phyloP scores from a whole-genome alignment of 1,139 yeast genomes.

The Scheffersomyces cryptocercus region DNA sequence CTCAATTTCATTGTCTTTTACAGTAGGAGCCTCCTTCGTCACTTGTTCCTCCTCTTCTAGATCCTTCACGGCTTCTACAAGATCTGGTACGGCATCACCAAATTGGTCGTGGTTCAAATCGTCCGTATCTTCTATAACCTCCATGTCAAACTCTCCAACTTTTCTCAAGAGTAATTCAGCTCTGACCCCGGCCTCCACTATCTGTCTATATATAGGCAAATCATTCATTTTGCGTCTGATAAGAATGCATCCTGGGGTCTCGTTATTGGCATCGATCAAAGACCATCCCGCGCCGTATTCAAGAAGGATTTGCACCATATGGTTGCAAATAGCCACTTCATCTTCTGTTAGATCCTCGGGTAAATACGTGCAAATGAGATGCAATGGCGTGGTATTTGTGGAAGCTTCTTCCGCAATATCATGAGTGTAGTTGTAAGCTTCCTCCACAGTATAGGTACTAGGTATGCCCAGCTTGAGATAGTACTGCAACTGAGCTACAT shows the following conservation, averaged over 20 bases:
- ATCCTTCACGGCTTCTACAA: slow-evolving; percentile 16
- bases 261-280: slow-evolving; percentile 60
- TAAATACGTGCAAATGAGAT: slow-evolving; percentile 55
- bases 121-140: slow-evolving; percentile 34
- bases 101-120: slow-evolving; percentile 22
- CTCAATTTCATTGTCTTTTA: slow-evolving; percentile 4
- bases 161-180: slow-evolving; percentile 82
- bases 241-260: slow-evolving; percentile 77
- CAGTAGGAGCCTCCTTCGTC: slow-evolving; percentile 2
- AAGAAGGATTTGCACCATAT: slow-evolving; percentile 65
- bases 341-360: slow-evolving; percentile 45
- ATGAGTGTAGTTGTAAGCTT: slow-evolving; percentile 58
- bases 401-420: slow-evolving; percentile 40
- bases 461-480: slow-evolving; percentile 68
- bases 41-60: slow-evolving; percentile 10
- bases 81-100: slow-evolving; percentile 3
- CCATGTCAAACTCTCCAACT: slow-evolving; percentile 59
- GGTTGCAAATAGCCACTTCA: slow-evolving; percentile 49
- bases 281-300: slow-evolving; percentile 95
- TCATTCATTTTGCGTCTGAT: slow-evolving; percentile 49
- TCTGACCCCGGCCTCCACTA: slow-evolving; percentile 87
- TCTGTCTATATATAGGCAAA: slow-evolving; percentile 46
- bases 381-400: slow-evolving; percentile 72
- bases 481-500: slow-evolving; percentile 44
- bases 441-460: slow-evolving; percentile 80